Conservation (phyloP, 2,329 filamentous ascomycete species). For the Pseudogymnoascus sp. region DNA sequence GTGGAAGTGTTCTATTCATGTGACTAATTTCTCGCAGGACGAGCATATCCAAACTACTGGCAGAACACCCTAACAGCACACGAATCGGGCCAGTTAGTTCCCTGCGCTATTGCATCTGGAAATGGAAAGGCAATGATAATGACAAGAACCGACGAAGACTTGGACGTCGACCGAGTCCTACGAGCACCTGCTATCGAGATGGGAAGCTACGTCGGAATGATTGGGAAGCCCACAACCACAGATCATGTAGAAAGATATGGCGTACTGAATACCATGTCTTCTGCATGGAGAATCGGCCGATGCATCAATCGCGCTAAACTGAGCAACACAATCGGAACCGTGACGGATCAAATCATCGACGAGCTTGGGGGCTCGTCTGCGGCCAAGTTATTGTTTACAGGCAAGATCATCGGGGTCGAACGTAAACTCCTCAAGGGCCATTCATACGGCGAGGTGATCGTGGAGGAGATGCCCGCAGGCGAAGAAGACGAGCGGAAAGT, state of each 20-base stretch:
- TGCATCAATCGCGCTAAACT: constrained; percentile 43
- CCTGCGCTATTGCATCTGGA: constrained; percentile 37
- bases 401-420: constrained; percentile 55
- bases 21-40: constrained; percentile 15
- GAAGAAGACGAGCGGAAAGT: constrained; percentile 30
- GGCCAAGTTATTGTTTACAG: constrained; percentile 51
- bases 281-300: constrained; percentile 46
- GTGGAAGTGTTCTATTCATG: not conserved
- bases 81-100: constrained; percentile 31
- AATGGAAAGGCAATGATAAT: constrained; percentile 37
- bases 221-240: constrained; percentile 31
- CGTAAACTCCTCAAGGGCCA: constrained; percentile 47
- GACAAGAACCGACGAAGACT: constrained; percentile 33
- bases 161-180: constrained; percentile 35
- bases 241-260: constrained; percentile 29
- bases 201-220: constrained; percentile 33
- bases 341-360: constrained; percentile 49
- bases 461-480: constrained; percentile 36
- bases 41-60: constrained; percentile 38
- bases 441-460: constrained; percentile 49
- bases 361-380: constrained; percentile 46
- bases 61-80: constrained; percentile 38
- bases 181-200: constrained; percentile 34
- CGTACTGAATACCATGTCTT: constrained; percentile 34
- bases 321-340: constrained; percentile 41